Conservation (phyloP, 495 filamentous ascomycete species). For the Xylaria intraflava region DNA sequence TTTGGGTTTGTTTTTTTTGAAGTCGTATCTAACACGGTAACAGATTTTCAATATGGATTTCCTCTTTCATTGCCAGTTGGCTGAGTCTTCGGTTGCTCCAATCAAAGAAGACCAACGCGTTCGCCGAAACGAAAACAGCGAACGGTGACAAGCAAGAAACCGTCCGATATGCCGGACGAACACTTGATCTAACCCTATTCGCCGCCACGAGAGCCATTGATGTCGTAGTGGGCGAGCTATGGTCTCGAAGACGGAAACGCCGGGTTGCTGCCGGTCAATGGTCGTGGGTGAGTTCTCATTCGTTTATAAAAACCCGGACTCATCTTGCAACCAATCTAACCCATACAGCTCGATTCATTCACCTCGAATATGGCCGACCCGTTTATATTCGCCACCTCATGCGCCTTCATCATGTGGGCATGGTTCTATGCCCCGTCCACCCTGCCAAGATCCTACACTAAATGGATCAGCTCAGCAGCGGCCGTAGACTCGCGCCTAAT, state of each 20-base stretch:
- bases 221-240: slow-evolving; percentile 59
- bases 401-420: slow-evolving; percentile 82
- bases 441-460: slow-evolving; percentile 69
- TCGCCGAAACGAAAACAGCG: slow-evolving; percentile 27
- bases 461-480: slow-evolving; percentile 78
- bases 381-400: slow-evolving; percentile 67
- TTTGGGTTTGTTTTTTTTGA: background rate
- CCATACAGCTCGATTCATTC: slow-evolving; percentile 36
- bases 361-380: slow-evolving; percentile 56
- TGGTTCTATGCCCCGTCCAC: slow-evolving; percentile 73
- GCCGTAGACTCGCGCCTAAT: slow-evolving; percentile 74
- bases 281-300: slow-evolving; percentile 33
- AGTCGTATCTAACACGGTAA: background rate
- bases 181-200: slow-evolving; percentile 82
- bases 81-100: slow-evolving; percentile 42
- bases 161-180: slow-evolving; percentile 59
- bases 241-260: slow-evolving; percentile 44
- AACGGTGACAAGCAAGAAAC: slow-evolving; percentile 24
- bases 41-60: slow-evolving; percentile 42
- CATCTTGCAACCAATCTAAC: slow-evolving; percentile 12
- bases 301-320: background rate
- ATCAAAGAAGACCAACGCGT: slow-evolving; percentile 38
- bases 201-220: slow-evolving; percentile 70
- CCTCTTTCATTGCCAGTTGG: slow-evolving; percentile 46
- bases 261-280: slow-evolving; percentile 37